phyloP scores from a whole-genome alignment of 1,284 basidiomycete species.

The Mycena sp. region DNA sequence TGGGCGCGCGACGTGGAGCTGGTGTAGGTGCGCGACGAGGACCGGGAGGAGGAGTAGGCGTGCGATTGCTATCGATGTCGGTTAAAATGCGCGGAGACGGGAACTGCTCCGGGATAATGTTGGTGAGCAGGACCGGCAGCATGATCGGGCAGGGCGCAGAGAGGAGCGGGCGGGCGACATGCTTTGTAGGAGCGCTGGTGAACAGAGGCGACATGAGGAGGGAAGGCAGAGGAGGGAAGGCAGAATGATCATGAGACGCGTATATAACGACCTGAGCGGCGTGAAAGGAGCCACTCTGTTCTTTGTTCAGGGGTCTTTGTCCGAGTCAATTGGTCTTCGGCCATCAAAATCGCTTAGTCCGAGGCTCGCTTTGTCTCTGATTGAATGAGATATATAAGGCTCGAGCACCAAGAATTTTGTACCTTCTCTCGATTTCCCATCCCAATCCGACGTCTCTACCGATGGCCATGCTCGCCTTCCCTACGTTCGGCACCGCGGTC shows the following conservation, averaged over 20 bases:
- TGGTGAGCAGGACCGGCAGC: too few relatives aligned
- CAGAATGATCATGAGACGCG: neutral
- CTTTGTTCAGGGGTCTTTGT: constrained; percentile 4
- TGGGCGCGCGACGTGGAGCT: too few relatives aligned
- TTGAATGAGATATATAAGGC: neutral
- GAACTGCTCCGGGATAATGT: too few relatives aligned
- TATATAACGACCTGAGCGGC: neutral
- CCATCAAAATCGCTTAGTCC: neutral
- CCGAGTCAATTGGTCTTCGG: neutral
- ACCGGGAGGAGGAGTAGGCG: too few relatives aligned
- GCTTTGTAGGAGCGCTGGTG: too few relatives aligned
- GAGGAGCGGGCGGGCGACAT: too few relatives aligned
- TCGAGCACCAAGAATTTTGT: neutral
- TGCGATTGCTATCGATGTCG: too few relatives aligned
- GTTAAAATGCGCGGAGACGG: too few relatives aligned
- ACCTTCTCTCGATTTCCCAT: neutral
- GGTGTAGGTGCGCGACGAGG: too few relatives aligned
- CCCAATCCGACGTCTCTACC: neutral
- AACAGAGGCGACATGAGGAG: too few relatives aligned
- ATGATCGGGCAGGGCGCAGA: too few relatives aligned
- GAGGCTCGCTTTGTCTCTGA: too few relatives aligned
- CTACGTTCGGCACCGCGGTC: constrained; percentile 6
- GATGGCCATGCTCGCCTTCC: constrained; percentile 9
- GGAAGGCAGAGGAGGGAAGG: neutral
- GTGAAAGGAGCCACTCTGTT: neutral